Base-by-base conservation (phyloP, 345 rosid genomes). In the Pistacia integerrima region DNA sequence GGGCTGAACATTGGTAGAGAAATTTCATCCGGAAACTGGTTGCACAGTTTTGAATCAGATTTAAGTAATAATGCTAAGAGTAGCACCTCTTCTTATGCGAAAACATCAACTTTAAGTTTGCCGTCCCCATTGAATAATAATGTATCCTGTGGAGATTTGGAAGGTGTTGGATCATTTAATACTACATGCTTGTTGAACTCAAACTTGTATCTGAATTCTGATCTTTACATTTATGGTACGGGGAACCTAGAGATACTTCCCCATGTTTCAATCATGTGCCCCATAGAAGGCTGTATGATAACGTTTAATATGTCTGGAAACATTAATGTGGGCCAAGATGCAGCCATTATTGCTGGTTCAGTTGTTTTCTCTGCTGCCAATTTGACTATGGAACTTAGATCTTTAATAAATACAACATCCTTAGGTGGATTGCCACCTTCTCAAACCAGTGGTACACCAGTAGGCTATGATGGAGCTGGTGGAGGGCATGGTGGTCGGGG, bases 401-500 rank as follows among this genome's bases (percentile, higher is more conserved):
- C 99, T 14, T 89, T 89, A 25, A 85, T 95, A 58, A 87, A 93
- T 74, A 86, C 99, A 48, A 87, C 98, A 70, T 89, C 88, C 49
- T 78, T 95, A 79, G 97, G 90, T 68, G 99, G 98, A 62, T 61
- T 84, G 46, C 97, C 99, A 9, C 99, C 99, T 74, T 83, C 99
- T 71, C 99, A 92, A 85, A 93, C 99, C 70, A 93, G 98, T 82
- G 99, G 99, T 36, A 90, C 98, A 25, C 98, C 99, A 0, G 75
- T 78, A 76, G 98, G 92, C 33, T 76, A 59, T 78, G 98, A 92
- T 71, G 97, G 99, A 73, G 94, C 94, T 22, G 99, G 98, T 84
- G 99, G 99, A 77, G 99, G 98, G 25, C 99, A 95, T 82, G 99
- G 99, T 38, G 99, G 99, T 18, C 87, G 99, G 69, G 99, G 97